Conservation (phyloP, 2,329 filamentous ascomycete species). For the Fusarium tuaranense region DNA sequence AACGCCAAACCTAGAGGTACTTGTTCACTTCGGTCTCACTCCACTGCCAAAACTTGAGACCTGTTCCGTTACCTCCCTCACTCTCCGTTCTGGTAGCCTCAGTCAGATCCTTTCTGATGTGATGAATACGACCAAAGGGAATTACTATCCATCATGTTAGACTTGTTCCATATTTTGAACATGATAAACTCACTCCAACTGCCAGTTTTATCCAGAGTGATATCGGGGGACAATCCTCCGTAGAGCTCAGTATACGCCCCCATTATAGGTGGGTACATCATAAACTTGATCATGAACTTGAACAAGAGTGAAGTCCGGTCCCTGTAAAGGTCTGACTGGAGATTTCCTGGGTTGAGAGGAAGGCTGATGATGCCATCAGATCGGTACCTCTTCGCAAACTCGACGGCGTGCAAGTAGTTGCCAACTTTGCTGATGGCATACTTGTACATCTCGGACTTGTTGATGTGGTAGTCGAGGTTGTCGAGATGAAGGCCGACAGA, state of each 20-base stretch:
- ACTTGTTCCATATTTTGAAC: background rate
- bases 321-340: constrained; percentile 42
- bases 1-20: background rate
- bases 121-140: background rate
- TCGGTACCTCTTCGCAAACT: constrained; percentile 45
- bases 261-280: constrained; percentile 45
- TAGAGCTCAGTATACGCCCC: constrained; percentile 58
- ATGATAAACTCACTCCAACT: background rate
- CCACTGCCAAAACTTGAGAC: background rate
- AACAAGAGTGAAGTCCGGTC: constrained; percentile 5
- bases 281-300: constrained; percentile 32
- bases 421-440: constrained; percentile 51
- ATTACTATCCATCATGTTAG: background rate
- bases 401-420: constrained; percentile 48
- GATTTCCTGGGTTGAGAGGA: constrained; percentile 50
- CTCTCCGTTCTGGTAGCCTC: background rate
- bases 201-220: constrained; percentile 24
- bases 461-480: constrained; percentile 37
- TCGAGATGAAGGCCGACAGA: background rate
- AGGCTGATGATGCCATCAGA: constrained; percentile 44
- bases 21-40: background rate
- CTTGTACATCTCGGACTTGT: constrained; percentile 45
- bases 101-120: background rate
- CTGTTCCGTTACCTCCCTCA: background rate
- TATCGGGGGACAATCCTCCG: constrained; percentile 51